Percentiles rank a stretch among this genome's conserved stretches.
These are phyloP conservation scores for Bolboschoenus planiculmis DNA, from an alignment of 176 grass and related monocot genomes.

Conservation along the genomic window DNA sequence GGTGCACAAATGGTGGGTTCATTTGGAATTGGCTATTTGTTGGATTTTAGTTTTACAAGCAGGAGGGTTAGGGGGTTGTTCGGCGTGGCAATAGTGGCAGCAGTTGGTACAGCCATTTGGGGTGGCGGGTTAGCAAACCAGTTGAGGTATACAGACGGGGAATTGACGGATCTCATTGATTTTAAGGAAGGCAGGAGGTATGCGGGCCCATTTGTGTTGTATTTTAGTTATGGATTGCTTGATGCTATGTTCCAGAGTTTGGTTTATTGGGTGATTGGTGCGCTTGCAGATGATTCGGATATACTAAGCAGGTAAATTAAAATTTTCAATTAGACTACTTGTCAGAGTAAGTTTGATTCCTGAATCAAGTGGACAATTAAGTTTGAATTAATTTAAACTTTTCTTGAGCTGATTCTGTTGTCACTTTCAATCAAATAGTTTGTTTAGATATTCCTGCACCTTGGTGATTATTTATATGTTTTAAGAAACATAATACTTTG, in stretches of 20 bases:
- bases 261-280: slow-evolving; percentile 94
- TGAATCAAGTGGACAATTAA: not conserved
- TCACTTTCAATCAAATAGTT: not conserved
- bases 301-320: slow-evolving; percentile 87
- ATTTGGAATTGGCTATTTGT: slow-evolving; percentile 49
- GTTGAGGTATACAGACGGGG: slow-evolving; percentile 27
- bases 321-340: not conserved
- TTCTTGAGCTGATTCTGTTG: not conserved
- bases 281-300: slow-evolving; percentile 46
- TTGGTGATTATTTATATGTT: not conserved
- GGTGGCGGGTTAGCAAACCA: slow-evolving; percentile 67
- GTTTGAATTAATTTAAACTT: not conserved
- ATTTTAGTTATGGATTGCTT: slow-evolving; percentile 84
- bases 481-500: not conserved
- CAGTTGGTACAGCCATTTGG: slow-evolving; percentile 73
- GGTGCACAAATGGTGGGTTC: slow-evolving; percentile 90
- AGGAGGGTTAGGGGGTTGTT: slow-evolving; percentile 44
- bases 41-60: slow-evolving; percentile 74
- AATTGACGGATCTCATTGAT: slow-evolving; percentile 21
- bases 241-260: slow-evolving; percentile 97
- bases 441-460: not conserved
- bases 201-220: slow-evolving; percentile 56
- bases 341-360: not conserved
- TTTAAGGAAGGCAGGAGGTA: slow-evolving; percentile 49
- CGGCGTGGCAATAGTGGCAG: slow-evolving; percentile 38